A percentile compares a stretch with the other conserved stretches of the same genome.
Evolutionary conservation across 1,284 basidiomycete species (phyloP).

Genomic region (Apiotrichum siamense): DNA sequence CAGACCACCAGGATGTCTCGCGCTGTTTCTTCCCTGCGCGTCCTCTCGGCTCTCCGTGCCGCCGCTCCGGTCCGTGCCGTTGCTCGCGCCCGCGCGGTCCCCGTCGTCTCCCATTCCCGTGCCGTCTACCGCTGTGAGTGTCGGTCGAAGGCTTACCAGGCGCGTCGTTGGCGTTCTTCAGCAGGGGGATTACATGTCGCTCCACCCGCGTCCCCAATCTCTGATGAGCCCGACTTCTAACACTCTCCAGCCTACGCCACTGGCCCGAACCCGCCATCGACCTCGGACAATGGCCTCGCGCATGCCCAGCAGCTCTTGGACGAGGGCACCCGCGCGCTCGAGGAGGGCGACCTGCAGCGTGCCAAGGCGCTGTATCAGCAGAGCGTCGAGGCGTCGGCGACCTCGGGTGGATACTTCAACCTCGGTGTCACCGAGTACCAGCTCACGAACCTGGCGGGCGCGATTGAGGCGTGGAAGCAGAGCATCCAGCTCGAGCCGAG

Average conservation of each 20-base stretch:
- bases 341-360: conserved; percentile 77
- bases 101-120: background rate
- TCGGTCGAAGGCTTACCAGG: no score
- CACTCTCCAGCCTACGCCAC: conserved; percentile 66
- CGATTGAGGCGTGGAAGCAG: conserved; percentile 80
- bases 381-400: conserved; percentile 73
- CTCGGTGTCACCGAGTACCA: conserved; percentile 47
- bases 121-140: background rate
- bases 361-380: conserved; percentile 74
- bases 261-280: conserved; percentile 68
- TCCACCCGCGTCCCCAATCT: no score
- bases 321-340: conserved; percentile 76
- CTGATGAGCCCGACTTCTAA: no score
- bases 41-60: background rate
- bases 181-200: no score
- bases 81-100: background rate
- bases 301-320: conserved; percentile 79
- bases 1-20: background rate
- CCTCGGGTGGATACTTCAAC: conserved; percentile 52
- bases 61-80: background rate
- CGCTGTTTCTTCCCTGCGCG: background rate
- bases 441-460: conserved; percentile 63
- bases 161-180: no score
- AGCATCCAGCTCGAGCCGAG: conserved; percentile 77
- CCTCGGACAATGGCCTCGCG: conserved; percentile 73